A percentile compares a stretch with the other conserved stretches of the same genome.
These are phyloP conservation scores for Bipolaris oryzae DNA, from an alignment of 2,329 filamentous ascomycete genomes.

Conservation along the genomic window DNA sequence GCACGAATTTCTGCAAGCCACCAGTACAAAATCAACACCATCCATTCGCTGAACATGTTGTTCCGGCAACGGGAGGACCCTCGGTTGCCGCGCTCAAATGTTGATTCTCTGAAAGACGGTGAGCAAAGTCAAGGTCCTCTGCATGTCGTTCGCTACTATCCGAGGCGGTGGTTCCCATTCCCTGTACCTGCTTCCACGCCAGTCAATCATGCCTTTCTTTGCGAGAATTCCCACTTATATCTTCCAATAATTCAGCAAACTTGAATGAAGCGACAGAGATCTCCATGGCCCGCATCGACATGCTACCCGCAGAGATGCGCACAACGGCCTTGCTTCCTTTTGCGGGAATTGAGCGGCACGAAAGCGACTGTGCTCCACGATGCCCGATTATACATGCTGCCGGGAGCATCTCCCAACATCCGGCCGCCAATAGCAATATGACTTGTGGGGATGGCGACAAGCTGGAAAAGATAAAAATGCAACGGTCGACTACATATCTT, in stretches of 20 bases:
- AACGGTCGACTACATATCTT: not conserved
- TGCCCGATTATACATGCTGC: slow-evolving; percentile 20
- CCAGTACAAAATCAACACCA: slow-evolving; percentile 10
- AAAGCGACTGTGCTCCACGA: slow-evolving; percentile 12
- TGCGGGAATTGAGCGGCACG: slow-evolving; percentile 10
- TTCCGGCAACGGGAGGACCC: slow-evolving; percentile 22
- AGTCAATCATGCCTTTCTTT: not conserved
- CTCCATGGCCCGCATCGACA: slow-evolving; percentile 3
- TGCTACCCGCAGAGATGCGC: slow-evolving; percentile 12
- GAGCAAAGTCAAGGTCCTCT: slow-evolving; percentile 8
- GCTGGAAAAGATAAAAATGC: not conserved
- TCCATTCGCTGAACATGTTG: slow-evolving; percentile 3
- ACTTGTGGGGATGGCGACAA: slow-evolving; percentile 7
- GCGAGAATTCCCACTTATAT: not conserved
- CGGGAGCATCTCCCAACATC: slow-evolving; percentile 26
- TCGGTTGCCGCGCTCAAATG: slow-evolving; percentile 2
- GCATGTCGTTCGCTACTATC: slow-evolving; percentile 11
- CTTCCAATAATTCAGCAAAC: slow-evolving; percentile 13
- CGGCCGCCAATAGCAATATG: slow-evolving; percentile 3
- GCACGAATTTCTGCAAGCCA: slow-evolving; percentile 18
- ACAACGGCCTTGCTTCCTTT: slow-evolving; percentile 16
- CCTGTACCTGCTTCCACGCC: slow-evolving; percentile 13
- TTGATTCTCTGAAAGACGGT: slow-evolving; percentile 9
- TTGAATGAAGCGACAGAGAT: slow-evolving; percentile 3
- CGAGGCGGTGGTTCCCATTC: slow-evolving; percentile 9